phyloP scores from a whole-genome alignment of 2,329 filamentous ascomycete species.

The Fusarium neocosmosporiellum region DNA sequence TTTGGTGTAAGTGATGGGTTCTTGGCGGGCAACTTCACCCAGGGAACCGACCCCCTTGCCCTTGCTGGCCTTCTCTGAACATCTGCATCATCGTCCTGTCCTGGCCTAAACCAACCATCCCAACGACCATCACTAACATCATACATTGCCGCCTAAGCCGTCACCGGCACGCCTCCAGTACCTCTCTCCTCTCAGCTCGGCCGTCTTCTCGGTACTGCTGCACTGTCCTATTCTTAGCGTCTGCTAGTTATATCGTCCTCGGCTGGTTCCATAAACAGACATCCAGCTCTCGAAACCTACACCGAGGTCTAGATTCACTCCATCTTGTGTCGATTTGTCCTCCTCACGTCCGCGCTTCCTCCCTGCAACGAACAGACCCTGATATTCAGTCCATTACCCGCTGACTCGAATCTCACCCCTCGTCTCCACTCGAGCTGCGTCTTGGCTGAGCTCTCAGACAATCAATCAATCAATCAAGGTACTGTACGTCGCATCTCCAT shows the following conservation, averaged over 20 bases:
- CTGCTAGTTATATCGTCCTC: constrained; percentile 6
- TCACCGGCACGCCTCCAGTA: not conserved
- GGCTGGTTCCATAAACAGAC: constrained; percentile 1
- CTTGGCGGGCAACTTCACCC: constrained; percentile 24
- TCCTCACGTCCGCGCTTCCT: not conserved
- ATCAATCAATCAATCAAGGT: constrained; percentile 9
- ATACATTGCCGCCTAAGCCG: constrained; percentile 2
- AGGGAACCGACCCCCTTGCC: constrained; percentile 16
- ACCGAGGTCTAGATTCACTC: not conserved
- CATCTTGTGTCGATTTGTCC: not conserved
- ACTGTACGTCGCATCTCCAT: constrained; percentile 16
- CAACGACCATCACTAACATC: constrained; percentile 22
- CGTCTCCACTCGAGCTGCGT: constrained; percentile 17
- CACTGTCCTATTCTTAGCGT: not conserved
- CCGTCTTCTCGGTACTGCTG: not conserved
- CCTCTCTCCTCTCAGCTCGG: not conserved
- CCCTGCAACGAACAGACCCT: constrained; percentile 9
- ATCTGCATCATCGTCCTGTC: constrained; percentile 30
- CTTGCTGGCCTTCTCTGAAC: constrained; percentile 4
- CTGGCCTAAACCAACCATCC: constrained; percentile 14
- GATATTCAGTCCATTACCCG: constrained; percentile 31
- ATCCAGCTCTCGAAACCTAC: constrained; percentile 2
- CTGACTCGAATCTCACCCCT: constrained; percentile 27
- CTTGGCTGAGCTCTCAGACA: constrained; percentile 11
- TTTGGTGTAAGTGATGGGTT: constrained; percentile 34